Evolutionary conservation across 2,329 filamentous ascomycete species (phyloP).

Genomic region (Aspergillus aculeatus): DNA sequence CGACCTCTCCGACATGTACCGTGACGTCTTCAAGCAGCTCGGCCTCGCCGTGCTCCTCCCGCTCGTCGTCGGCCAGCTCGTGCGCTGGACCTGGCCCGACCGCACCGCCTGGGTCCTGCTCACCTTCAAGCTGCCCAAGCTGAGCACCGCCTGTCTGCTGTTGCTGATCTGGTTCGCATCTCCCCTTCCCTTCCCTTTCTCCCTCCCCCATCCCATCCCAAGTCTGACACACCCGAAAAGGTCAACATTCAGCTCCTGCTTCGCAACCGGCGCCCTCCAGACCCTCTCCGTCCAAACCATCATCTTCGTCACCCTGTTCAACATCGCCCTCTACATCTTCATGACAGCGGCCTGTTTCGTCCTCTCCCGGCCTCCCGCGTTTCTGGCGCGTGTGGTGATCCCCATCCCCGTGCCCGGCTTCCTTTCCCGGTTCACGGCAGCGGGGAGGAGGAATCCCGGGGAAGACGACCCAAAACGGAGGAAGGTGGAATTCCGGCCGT

Average conservation of each 20-base stretch:
- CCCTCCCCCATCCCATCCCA: neutral
- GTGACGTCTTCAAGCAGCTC: constrained; percentile 65
- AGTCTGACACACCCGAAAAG: constrained; percentile 32
- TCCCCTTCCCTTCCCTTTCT: neutral
- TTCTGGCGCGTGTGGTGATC: constrained; percentile 14
- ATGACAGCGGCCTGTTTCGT: constrained; percentile 59
- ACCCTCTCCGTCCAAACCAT: constrained; percentile 60
- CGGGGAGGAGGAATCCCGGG: no score
- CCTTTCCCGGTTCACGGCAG: no score
- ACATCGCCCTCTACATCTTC: constrained; percentile 63
- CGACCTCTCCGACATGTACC: constrained; percentile 62
- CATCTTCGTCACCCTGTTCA: constrained; percentile 66
- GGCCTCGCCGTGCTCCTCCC: constrained; percentile 67
- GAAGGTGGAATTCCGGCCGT: constrained; percentile 16
- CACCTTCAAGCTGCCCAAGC: constrained; percentile 53
- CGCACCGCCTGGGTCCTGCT: constrained; percentile 42
- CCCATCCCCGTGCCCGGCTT: neutral
- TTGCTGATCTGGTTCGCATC: constrained; percentile 55
- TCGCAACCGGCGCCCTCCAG: constrained; percentile 62
- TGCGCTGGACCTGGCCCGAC: constrained; percentile 58
- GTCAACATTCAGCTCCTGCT: constrained; percentile 47
- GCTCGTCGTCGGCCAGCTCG: constrained; percentile 59
- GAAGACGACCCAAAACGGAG: neutral
- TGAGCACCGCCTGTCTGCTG: constrained; percentile 47
- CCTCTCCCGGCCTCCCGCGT: constrained; percentile 43